Evolutionary conservation across 2,329 filamentous ascomycete genomes (phyloP).

Genomic region (Apiospora pterosperma): DNA sequence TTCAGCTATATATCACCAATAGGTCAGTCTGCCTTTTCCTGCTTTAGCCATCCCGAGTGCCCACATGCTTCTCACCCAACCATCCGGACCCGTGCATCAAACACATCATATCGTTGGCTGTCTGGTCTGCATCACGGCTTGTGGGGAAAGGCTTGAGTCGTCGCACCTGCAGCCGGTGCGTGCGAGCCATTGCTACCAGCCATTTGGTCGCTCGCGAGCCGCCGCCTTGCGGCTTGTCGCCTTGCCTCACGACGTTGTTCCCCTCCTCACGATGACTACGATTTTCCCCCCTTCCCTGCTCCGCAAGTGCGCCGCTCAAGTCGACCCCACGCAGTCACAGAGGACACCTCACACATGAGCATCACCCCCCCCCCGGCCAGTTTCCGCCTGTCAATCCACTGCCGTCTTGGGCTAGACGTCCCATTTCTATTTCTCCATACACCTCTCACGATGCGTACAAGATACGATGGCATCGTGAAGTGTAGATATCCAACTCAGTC

Average conservation of each 20-base stretch:
- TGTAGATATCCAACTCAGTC: not conserved
- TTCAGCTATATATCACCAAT: constrained; percentile 51
- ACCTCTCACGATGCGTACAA: not conserved
- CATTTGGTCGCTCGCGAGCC: not conserved
- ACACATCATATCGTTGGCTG: constrained; percentile 43
- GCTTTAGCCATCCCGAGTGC: constrained; percentile 11
- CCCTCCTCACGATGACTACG: not conserved
- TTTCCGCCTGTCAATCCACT: not conserved
- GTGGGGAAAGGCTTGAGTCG: constrained; percentile 20
- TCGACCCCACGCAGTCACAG: not conserved
- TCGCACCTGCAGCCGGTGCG: not conserved
- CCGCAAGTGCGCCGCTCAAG: not conserved
- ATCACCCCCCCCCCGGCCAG: not conserved
- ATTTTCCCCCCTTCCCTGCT: not conserved
- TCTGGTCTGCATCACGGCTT: constrained; percentile 15
- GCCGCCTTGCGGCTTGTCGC: not conserved
- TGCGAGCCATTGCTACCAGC: not conserved
- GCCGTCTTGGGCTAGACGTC: not conserved
- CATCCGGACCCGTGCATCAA: constrained; percentile 47
- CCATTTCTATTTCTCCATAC: not conserved
- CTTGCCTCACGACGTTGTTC: not conserved
- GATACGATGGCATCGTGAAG: not conserved
- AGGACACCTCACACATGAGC: not conserved
- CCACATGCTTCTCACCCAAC: constrained; percentile 35
- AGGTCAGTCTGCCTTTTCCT: constrained; percentile 39